These are phyloP conservation scores for Tulasnella sp. DNA, from an alignment of 768 basidiomycete species.

Conservation along the genomic window DNA sequence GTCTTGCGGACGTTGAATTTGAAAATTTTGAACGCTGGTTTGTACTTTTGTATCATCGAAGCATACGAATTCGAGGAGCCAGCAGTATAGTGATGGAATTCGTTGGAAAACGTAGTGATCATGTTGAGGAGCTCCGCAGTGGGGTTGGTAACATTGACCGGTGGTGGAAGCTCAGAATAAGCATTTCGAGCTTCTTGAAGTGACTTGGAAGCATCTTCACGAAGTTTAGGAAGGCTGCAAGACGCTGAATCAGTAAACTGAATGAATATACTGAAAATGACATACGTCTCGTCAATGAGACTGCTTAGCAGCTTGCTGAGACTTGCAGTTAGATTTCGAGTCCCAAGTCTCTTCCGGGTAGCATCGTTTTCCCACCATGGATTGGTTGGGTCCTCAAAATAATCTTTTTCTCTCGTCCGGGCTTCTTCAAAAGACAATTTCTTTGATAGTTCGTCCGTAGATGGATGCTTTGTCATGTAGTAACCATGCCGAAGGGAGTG, in stretches of 20 bases:
- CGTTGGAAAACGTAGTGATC: constrained; percentile 7
- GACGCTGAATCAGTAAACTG: too few species aligned
- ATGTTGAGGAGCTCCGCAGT: constrained; percentile 13
- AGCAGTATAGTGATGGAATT: constrained; percentile 1
- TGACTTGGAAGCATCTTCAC: constrained; percentile 8
- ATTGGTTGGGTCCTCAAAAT: constrained; percentile 47
- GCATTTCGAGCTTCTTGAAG: background rate
- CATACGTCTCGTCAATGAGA: too few species aligned
- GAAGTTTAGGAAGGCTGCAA: constrained; percentile 14
- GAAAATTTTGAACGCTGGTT: background rate
- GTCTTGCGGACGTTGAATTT: background rate
- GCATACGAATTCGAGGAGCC: background rate
- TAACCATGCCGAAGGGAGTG: constrained; percentile 43
- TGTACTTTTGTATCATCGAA: background rate
- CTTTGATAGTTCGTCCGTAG: constrained; percentile 35
- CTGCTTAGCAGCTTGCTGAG: background rate
- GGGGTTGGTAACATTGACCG: constrained; percentile 3
- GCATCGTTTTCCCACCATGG: constrained; percentile 16
- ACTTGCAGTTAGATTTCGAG: constrained; percentile 6
- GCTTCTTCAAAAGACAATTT: constrained; percentile 27
- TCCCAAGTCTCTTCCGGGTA: constrained; percentile 18
- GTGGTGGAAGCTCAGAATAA: constrained; percentile 11
- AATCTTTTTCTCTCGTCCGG: constrained; percentile 30
- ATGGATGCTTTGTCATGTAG: constrained; percentile 51
- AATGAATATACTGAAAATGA: too few species aligned